phyloP scores from a whole-genome alignment of 2,329 filamentous ascomycete species.

The Scleromitrula shiraiana region DNA sequence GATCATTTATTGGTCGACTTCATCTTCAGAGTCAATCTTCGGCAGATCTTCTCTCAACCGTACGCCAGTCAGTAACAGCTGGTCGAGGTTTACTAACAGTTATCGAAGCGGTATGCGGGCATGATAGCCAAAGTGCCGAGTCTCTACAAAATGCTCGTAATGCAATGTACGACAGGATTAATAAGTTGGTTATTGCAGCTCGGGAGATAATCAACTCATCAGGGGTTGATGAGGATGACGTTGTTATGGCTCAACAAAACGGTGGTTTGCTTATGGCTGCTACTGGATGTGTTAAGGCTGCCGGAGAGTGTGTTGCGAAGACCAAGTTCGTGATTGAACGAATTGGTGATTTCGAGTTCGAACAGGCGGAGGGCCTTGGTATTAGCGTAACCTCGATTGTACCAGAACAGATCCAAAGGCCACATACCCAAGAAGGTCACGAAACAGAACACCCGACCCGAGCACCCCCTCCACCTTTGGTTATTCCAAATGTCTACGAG shows the following conservation, averaged over 20 bases:
- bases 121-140: conserved; percentile 61
- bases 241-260: conserved; percentile 74
- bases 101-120: conserved; percentile 73
- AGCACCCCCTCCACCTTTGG: conserved; percentile 37
- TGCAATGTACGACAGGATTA: conserved; percentile 71
- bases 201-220: conserved; percentile 67
- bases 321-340: conserved; percentile 78
- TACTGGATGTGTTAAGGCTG: conserved; percentile 80
- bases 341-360: conserved; percentile 84
- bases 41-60: conserved; percentile 71
- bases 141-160: conserved; percentile 61
- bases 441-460: conserved; percentile 28
- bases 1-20: conserved; percentile 82
- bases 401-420: conserved; percentile 13
- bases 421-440: conserved; percentile 21
- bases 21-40: conserved; percentile 90
- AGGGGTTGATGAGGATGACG: conserved; percentile 60
- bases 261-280: conserved; percentile 68
- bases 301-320: conserved; percentile 85
- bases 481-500: conserved; percentile 42
- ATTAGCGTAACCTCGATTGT: conserved; percentile 40
- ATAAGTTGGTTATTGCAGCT: conserved; percentile 72
- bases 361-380: conserved; percentile 42
- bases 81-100: conserved; percentile 73
- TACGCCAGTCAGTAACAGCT: conserved; percentile 74